Evolutionary conservation across 495 filamentous ascomycete genomes (phyloP), one percentile per base, ranked within the genome.

Genomic region (Lasiosphaeris hirsuta): DNA sequence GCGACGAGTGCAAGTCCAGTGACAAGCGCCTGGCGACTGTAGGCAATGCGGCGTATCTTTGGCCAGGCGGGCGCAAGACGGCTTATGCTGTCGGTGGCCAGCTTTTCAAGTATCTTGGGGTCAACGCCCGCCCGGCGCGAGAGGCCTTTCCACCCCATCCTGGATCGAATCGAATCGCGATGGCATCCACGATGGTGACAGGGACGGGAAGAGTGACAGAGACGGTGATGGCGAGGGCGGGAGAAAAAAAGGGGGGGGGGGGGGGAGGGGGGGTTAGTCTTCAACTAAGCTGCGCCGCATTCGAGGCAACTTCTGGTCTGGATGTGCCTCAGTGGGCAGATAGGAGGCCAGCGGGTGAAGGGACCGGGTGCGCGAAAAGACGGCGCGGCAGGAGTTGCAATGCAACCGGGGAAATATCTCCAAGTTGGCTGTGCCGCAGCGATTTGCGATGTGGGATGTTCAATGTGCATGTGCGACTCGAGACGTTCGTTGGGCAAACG

Each of bases 11-110:
- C 45, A 30, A 63, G 10, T 15, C 40, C 53, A 50, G 57, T 19
- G 47, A 65, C 49, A 15, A 70, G 15, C 0, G 44, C 51, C 45
- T 69, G 63, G 8, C 68, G 63, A 9, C 51, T 67, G 13, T 55
- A 55, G 34, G 49, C 36, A 9, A 63, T 19, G 23, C 68, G 68
- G 9, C 68, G 52, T 10, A 60, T 36, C 36, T 40, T 64, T 34
- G 57, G 23, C 30, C 62, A 56, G 17, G 51, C 59, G 10, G 60
- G 39, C 0, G 47, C 51, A 45, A 62, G 53, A 42, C 53, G 43
- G n/a, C 55, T 57, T 45, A 58, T 61, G 41, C 45, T 58, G 4
- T 11, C 54, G 56, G 34, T 37, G 33, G 37, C 3, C 15, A 54
- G 17, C 51, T 54, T 43, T 30, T 54, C 51, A 10, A 54, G 39